Evolutionary conservation across 441 rosid species (phyloP), one percentile per base, ranked within the genome.

Genomic region (Jatropha multifida): DNA sequence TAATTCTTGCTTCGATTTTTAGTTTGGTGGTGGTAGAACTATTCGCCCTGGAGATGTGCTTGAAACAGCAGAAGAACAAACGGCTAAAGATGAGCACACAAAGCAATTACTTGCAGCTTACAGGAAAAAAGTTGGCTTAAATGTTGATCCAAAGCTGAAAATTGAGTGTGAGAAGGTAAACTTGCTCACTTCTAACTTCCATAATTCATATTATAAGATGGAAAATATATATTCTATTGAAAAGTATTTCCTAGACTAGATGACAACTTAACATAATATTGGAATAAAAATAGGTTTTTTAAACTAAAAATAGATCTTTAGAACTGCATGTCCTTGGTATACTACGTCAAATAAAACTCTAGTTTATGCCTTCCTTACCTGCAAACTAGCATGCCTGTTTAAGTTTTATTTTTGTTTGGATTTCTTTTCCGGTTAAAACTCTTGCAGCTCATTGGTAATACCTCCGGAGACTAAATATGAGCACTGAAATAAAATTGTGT

Each of bases 1-100:
- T 46, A 42, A 69, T 26, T 23, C 74, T 73, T 80, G 42, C 38
- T 84, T 60, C 59, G 65, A 63, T 79, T 48, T 74, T 71, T 68
- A 92, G 97, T 92, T 83, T 86, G 97, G 97, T 63, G 97, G 97
- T 79, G 97, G 97, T 80, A 94, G 79, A 85, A 88, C 85, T 42
- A 82, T 94, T 77, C 90, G 82, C 68, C 97, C 97, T 0, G 97
- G 97, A 32, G 97, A 94, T 49, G 81, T 83, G 66, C 82, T 91
- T 46, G 97, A 94, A 84, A 87, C 97, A 48, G 85, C 82, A 76
- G 92, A 94, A 83, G 97, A 87, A 74, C 86, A 89, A 78, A 86
- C 80, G 79, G 91, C 90, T 20, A 88, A 91, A 86, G 90, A 90
- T 26, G 83, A 87, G 68, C 85, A 71, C 65, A 90, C 97, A 11